Evolutionary conservation across 768 basidiomycete species (phyloP), one percentile per base, ranked within the genome.

Genomic region (Russula abietina): DNA sequence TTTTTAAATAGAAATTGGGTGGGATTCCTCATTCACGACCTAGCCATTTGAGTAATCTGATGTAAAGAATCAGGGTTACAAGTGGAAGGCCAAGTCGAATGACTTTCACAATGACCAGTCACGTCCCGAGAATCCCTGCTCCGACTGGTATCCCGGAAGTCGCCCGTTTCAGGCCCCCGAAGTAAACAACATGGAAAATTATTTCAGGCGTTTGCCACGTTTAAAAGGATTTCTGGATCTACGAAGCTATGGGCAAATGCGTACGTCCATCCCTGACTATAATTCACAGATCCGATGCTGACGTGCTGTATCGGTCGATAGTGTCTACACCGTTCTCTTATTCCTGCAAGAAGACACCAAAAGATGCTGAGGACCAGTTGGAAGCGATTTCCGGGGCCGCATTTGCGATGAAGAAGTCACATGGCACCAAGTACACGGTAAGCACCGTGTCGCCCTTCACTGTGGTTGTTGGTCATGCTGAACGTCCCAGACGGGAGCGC

Each of bases 241-340:
- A 55, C 78, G 92, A 65, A 88, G 85, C 67, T 94, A 91, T 69
- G 91, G 91, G 0, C 90, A 93, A 71, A 87, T 91, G 80, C 71
- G 89, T 91, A 68, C 61, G 59, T 46, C 48, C 28, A 26, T 56
- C 26, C 16, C 2, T 24, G 22, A 60, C 38, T 9, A 30, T 28
- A 17, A 19, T 30, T 24, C 14, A 45, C 10, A 24, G 49, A n/a
- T 14, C 45, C 43, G 38, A 4, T 32, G 32, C 28, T 24, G 30
- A n/a, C n/a, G 28, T 30, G 28, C 38, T 2, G 26, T 26, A 17
- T 32, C 17, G 3, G 30, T 16, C 14, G 19, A 39, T 68, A 91
- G 88, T 91, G 60, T 88, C 89, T n/a, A 78, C 84, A 39, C 91
- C 91, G 5, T 93, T 80, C 67, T 88, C 90, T 0, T 86, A 85